A percentile compares a stretch with the other conserved stretches of the same genome.
Conservation (phyloP, 2,329 filamentous ascomycete genomes). For the Penicillium frequentans region DNA sequence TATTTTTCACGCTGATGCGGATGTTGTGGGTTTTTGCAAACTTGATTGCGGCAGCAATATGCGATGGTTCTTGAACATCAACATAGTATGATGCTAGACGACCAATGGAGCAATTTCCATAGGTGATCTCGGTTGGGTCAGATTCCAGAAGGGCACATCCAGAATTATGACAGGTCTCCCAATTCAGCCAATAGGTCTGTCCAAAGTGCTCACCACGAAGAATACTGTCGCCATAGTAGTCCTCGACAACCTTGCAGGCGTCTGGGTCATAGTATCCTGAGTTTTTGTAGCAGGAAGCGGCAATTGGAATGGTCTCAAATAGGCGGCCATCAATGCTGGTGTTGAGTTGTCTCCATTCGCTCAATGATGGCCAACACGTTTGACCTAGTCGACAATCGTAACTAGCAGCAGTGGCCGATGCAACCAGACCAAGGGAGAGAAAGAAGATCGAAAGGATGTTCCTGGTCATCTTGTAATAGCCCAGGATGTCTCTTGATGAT, state of each 20-base stretch:
- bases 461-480: neutral
- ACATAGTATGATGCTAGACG: constrained; percentile 5
- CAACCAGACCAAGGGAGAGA: neutral
- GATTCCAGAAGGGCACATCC: neutral
- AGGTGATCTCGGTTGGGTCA: neutral
- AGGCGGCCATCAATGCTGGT: constrained; percentile 3
- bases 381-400: constrained; percentile 2
- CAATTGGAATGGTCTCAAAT: constrained; percentile 5
- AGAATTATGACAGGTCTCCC: constrained; percentile 2
- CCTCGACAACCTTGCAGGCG: neutral
- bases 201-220: constrained; percentile 2
- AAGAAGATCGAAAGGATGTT: neutral
- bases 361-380: constrained; percentile 1
- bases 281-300: constrained; percentile 7
- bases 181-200: constrained; percentile 4
- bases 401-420: neutral
- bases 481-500: neutral
- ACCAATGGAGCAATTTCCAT: neutral
- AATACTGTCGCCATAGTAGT: neutral
- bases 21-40: constrained; percentile 24
- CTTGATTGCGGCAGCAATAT: neutral
- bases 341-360: constrained; percentile 9
- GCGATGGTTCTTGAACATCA: neutral
- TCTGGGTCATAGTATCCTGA: neutral
- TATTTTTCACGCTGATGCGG: constrained; percentile 54